Evolutionary conservation across 2,329 filamentous ascomycete species (phyloP).

Genomic region (Xylaria sp.): DNA sequence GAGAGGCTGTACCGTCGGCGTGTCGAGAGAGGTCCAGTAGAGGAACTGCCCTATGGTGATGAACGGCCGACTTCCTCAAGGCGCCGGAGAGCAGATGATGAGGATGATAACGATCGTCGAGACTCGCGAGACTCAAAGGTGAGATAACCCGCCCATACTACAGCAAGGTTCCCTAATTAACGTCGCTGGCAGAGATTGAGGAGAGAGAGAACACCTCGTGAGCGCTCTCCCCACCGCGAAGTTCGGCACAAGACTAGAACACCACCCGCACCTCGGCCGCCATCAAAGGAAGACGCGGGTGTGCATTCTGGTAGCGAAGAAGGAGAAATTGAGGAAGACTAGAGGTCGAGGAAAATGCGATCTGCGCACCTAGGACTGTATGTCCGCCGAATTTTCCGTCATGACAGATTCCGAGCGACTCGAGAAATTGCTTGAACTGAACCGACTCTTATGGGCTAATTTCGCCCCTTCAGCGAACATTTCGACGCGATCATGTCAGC

Average conservation of each 20-base stretch:
- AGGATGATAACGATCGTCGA: slow-evolving; percentile 73
- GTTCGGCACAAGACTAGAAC: slow-evolving; percentile 67
- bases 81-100: slow-evolving; percentile 82
- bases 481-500: slow-evolving; percentile 14
- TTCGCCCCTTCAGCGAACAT: background rate
- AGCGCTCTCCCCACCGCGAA: slow-evolving; percentile 71
- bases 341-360: slow-evolving; percentile 36
- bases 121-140: slow-evolving; percentile 77
- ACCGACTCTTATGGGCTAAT: slow-evolving; percentile 1
- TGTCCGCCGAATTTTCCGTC: slow-evolving; percentile 17
- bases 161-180: slow-evolving; percentile 44
- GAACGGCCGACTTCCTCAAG: slow-evolving; percentile 73
- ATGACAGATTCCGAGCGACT: slow-evolving; percentile 26
- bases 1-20: slow-evolving; percentile 89
- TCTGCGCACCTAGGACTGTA: slow-evolving; percentile 27
- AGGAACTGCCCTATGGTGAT: slow-evolving; percentile 93
- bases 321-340: slow-evolving; percentile 94
- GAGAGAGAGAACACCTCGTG: slow-evolving; percentile 68
- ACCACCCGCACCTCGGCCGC: slow-evolving; percentile 55
- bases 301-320: slow-evolving; percentile 93
- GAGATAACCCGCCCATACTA: slow-evolving; percentile 38
- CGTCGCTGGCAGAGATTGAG: slow-evolving; percentile 61
- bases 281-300: slow-evolving; percentile 65
- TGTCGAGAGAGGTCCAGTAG: slow-evolving; percentile 73
- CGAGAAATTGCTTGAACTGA: background rate